Evolutionary conservation across 305 asterid genomes (phyloP), one percentile per base, ranked within the genome.

Genomic region (Fraxinus albicans): DNA sequence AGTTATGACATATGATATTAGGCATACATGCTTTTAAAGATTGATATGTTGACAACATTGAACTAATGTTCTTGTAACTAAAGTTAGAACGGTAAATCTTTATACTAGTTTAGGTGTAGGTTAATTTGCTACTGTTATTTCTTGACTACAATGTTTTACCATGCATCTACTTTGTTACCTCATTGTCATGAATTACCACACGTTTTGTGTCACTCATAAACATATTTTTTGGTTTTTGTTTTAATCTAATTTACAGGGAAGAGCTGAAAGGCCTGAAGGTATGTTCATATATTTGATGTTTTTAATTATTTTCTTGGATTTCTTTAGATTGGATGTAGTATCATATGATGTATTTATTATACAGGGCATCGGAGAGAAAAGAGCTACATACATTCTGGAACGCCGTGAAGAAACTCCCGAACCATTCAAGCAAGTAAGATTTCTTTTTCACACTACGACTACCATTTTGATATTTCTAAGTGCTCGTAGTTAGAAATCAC

Each of bases 291-390:
- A 55, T 55, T 13, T 47, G 47, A 27, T 69, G 53, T 9, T 70
- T 73, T 15, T n/a, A 2, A 33, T 67, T 17, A 29, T 67, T 31
- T 10, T 1, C 42, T 55, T 27, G 27, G 65, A 19, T 34, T 6
- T 79, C 27, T 77, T 77, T 19, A 17, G 50, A 31, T 23, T 44
- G 29, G 77, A n/a, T n/a, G 21, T 8, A 1, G 53, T 79, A 47
- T 81, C 31, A 82, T 70, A 79, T 35, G 34, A 35, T 58, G 53
- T 65, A 23, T 36, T 79, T 34, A 53, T 25, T 69, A 15, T 76
- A 63, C 80, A 95, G 99, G 97, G 98, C n/a, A 95, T 94, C 81
- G 97, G 97, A 78, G 99, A 95, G 83, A 94, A 94, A 82, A 88
- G 99, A 88, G 95, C 99, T n/a, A 79, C 90, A 9, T 91, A 88